Conservation (phyloP, 495 filamentous ascomycete species). For the Sphaerosporella brunnea region DNA sequence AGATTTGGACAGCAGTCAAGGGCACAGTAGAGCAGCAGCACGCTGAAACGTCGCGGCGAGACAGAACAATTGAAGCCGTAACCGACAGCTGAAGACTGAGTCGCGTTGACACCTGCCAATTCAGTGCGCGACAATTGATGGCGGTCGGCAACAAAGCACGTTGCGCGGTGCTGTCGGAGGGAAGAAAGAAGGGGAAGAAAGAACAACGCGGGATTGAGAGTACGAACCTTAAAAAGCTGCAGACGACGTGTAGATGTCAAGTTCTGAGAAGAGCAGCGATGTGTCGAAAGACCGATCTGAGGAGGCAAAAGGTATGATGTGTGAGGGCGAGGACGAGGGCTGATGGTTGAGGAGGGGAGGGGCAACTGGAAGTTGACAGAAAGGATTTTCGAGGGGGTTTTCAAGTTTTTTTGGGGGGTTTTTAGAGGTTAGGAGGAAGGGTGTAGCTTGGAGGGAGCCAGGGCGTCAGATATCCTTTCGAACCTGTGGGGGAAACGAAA, state of each 20-base stretch:
- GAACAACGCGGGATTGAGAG: too few species aligned
- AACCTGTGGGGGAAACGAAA: slow-evolving; percentile 3
- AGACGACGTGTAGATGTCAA: too few species aligned
- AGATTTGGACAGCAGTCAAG: not conserved
- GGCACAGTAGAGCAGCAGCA: not conserved
- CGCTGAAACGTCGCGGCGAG: slow-evolving; percentile 1
- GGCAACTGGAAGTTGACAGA: slow-evolving; percentile 25
- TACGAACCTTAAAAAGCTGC: too few species aligned
- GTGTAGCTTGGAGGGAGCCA: slow-evolving; percentile 20
- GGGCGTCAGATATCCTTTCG: slow-evolving; percentile 7
- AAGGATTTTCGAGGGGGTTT: slow-evolving; percentile 32
- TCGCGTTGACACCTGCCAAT: too few species aligned
- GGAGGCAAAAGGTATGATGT: too few species aligned
- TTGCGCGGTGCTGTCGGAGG: too few species aligned
- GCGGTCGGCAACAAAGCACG: too few species aligned
- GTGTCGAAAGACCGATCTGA: too few species aligned
- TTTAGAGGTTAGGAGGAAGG: slow-evolving; percentile 23
- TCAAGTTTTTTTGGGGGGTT: slow-evolving; percentile 35
- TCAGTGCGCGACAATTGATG: too few species aligned
- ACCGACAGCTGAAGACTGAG: not conserved
- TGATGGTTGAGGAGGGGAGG: slow-evolving; percentile 12
- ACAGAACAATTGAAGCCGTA: slow-evolving; percentile 2
- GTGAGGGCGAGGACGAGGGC: slow-evolving; percentile 12
- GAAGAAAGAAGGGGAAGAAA: too few species aligned
- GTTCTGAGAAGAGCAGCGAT: too few species aligned